These are phyloP conservation scores for Penicillium riverlandense DNA, from an alignment of 495 filamentous ascomycete species.

Conservation along the genomic window DNA sequence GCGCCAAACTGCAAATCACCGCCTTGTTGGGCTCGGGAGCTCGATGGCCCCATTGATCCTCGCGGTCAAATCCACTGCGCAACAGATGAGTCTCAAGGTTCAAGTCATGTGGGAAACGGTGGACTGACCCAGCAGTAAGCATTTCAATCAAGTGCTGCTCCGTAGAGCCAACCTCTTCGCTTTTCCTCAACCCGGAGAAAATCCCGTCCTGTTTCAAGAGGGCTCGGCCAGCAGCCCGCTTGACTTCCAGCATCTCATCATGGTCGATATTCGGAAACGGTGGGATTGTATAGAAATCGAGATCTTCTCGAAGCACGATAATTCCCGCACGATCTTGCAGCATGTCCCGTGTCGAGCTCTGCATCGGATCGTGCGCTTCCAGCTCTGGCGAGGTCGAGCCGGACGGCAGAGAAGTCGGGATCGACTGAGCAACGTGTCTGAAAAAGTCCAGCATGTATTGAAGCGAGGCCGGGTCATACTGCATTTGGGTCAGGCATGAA, in stretches of 20 bases:
- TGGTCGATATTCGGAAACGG: constrained; percentile 76
- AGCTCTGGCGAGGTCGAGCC: constrained; percentile 52
- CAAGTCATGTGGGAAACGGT: constrained; percentile 1
- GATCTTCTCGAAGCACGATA: constrained; percentile 91
- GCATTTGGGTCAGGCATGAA: constrained; percentile 49
- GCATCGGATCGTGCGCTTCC: constrained; percentile 62
- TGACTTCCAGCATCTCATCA: constrained; percentile 91
- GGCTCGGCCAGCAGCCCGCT: constrained; percentile 82
- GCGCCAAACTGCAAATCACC: constrained; percentile 91
- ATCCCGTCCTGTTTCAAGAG: constrained; percentile 90
- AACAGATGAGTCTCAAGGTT: constrained; percentile 7
- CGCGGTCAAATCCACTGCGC: constrained; percentile 84
- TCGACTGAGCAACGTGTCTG: constrained; percentile 87
- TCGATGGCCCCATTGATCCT: constrained; percentile 92
- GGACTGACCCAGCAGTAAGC: constrained; percentile 87
- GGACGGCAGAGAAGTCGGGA: constrained; percentile 63
- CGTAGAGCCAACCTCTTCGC: constrained; percentile 91
- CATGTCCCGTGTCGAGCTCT: constrained; percentile 66
- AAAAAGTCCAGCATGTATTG: constrained; percentile 99
- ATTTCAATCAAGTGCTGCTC: constrained; percentile 99
- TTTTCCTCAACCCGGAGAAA: constrained; percentile 88
- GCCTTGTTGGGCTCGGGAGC: constrained; percentile 96
- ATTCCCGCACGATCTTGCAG: constrained; percentile 88
- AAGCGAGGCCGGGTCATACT: constrained; percentile 95
- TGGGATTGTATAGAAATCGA: constrained; percentile 98